phyloP scores from a whole-genome alignment of 2,329 filamentous ascomycete genomes.

The Alternaria infectoria region DNA sequence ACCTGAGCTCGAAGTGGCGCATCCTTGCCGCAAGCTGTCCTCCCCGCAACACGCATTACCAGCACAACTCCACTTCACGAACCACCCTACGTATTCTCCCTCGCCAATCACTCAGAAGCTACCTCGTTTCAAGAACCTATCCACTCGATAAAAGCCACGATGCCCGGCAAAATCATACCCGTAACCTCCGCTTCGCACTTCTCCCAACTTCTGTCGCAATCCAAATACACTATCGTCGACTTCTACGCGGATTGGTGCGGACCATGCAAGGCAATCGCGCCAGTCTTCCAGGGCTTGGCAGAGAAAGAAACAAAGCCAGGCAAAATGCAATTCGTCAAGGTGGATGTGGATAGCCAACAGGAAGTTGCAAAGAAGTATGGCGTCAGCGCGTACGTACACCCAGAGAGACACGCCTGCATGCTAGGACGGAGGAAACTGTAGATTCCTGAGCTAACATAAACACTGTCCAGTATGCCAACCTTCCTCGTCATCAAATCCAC shows the following conservation, averaged over 20 bases:
- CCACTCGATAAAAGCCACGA: conserved; percentile 6
- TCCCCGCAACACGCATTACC: conserved; percentile 6
- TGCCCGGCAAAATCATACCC: conserved; percentile 41
- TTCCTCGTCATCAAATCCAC: conserved; percentile 56
- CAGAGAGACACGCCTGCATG: not conserved
- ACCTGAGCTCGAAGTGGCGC: conserved; percentile 4
- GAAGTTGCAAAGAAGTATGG: conserved; percentile 58
- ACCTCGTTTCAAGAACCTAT: not conserved
- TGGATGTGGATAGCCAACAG: conserved; percentile 61
- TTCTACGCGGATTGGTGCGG: conserved; percentile 65
- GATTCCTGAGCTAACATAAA: not conserved
- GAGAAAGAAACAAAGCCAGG: conserved; percentile 56
- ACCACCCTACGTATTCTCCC: not conserved
- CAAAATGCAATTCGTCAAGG: conserved; percentile 60
- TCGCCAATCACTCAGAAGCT: too few relatives aligned
- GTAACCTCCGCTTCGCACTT: conserved; percentile 45
- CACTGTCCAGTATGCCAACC: conserved; percentile 52
- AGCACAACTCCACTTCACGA: not conserved
- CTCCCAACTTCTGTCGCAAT: conserved; percentile 41
- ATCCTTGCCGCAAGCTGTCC: conserved; percentile 14
- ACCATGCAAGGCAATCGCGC: conserved; percentile 62
- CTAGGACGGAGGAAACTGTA: not conserved
- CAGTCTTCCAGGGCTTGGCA: conserved; percentile 58
- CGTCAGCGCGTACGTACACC: conserved; percentile 53
- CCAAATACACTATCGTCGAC: conserved; percentile 55